Base-by-base conservation (phyloP, 1,139 yeast species). In the Suhomyces bolitotheri region DNA sequence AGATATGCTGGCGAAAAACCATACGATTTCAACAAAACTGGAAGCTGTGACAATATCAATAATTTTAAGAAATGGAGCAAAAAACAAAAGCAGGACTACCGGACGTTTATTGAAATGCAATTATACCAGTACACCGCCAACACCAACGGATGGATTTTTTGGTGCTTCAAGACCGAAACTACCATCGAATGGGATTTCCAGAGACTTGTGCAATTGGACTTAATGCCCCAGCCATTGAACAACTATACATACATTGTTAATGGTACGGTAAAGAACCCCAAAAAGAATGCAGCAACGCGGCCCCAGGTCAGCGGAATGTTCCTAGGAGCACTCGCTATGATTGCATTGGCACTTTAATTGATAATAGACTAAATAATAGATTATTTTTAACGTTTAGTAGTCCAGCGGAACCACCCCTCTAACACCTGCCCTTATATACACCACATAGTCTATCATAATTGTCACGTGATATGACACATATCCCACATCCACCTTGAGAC, bases 141-240 rank as follows among this genome's bases (percentile, higher is more conserved):
- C 34, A 57, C 67, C 23, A 62, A 62, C 5, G 86, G 86, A 2
- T 80, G 83, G 83, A 76, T 78, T 22, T 80, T 80, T 51, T 80
- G 86, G 87, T 76, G 80, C 53, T 80, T 75, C 69, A 80, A 80
- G 56, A 79, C 85, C 3, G 86, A 80, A 51, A 61, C 60, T 34
- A 66, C 79, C 5, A 64, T 75, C 22, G 85, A 79, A 55, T 80
- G 86, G 86, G 85, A 79, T 51, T 77, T 78, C 55, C 52, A 64
- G 45, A 60, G 71, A 42, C 65, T 82, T 43, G 71, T 74, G 8
- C 58, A 65, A 13, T 55, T 70, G 22, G 71, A 62, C 4, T 56
- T 82, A 37, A 75, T 82, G 59, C 89, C 89, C 1, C 76, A 70
- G 40, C 88, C 88, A 3, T 68, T 82, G 32, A 46, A 58, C 38